phyloP scores from a whole-genome alignment of 2,329 filamentous ascomycete species.

The Pseudopyricularia javanii region DNA sequence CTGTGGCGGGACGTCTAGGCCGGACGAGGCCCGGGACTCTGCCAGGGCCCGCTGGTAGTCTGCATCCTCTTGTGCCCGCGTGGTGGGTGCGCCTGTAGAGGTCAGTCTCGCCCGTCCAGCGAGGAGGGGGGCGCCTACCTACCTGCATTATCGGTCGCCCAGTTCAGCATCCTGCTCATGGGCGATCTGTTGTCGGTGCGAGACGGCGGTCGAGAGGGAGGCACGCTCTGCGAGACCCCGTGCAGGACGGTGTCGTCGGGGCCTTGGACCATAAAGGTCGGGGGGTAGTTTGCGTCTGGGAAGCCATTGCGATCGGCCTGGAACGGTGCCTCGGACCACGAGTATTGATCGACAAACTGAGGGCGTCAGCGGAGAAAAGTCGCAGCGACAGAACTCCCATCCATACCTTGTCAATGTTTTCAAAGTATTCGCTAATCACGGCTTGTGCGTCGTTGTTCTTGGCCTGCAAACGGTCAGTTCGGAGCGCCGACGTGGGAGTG shows the following conservation, averaged over 20 bases:
- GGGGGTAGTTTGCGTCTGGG: conserved; percentile 4
- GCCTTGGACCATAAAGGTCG: conserved; percentile 45
- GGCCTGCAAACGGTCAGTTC: conserved; percentile 13
- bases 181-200: conserved; percentile 38
- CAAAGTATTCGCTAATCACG: conserved; percentile 40
- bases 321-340: conserved; percentile 45
- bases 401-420: conserved; percentile 29
- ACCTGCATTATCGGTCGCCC: conserved; percentile 29
- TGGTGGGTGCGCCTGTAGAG: conserved; percentile 13
- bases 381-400: background rate
- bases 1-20: conserved; percentile 28
- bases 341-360: conserved; percentile 35
- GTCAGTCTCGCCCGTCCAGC: conserved; percentile 7
- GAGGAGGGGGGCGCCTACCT: conserved; percentile 12
- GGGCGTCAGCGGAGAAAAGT: background rate
- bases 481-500: background rate
- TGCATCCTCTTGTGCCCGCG: conserved; percentile 34
- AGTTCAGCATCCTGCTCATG: conserved; percentile 36
- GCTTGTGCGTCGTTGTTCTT: conserved; percentile 33
- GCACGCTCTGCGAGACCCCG: conserved; percentile 26
- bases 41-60: conserved; percentile 44
- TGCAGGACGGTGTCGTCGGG: conserved; percentile 31
- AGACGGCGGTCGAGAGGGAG: conserved; percentile 51
- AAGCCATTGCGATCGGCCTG: conserved; percentile 36
- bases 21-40: conserved; percentile 41